Evolutionary conservation across 306 rosid genomes (phyloP).

Genomic region (Biancaea sappan): DNA sequence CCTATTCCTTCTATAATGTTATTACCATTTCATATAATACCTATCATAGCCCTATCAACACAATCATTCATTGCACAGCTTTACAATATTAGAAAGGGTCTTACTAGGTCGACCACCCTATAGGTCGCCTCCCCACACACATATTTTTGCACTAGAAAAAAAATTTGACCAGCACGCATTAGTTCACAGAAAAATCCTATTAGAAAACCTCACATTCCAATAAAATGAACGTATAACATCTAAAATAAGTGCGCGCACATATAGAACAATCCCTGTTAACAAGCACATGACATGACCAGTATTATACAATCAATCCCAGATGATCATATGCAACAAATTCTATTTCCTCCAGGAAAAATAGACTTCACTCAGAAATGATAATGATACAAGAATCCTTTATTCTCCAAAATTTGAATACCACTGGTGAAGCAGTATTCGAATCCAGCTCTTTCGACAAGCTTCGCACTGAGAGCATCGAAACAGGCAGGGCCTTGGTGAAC

Average conservation of each 20-base stretch:
- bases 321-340: neutral
- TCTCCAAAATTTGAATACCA: conserved; percentile 39
- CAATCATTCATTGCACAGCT: no score
- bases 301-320: neutral
- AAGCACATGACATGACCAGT: neutral
- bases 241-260: neutral
- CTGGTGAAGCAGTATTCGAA: conserved; percentile 79
- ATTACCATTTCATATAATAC: no score
- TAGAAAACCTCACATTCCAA: no score
- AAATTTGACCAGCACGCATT: no score
- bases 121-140: no score
- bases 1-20: no score
- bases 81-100: no score
- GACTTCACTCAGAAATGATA: neutral
- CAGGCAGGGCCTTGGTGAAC: conserved; percentile 86
- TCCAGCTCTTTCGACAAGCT: conserved; percentile 72
- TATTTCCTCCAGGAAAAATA: neutral
- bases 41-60: no score
- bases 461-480: conserved; percentile 89
- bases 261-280: neutral
- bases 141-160: no score
- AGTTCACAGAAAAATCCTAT: no score
- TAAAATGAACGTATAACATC: neutral
- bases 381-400: neutral
- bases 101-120: no score